Base-by-base conservation (phyloP, 169 alveolate genomes). In the Plasmodium relictum region DNA sequence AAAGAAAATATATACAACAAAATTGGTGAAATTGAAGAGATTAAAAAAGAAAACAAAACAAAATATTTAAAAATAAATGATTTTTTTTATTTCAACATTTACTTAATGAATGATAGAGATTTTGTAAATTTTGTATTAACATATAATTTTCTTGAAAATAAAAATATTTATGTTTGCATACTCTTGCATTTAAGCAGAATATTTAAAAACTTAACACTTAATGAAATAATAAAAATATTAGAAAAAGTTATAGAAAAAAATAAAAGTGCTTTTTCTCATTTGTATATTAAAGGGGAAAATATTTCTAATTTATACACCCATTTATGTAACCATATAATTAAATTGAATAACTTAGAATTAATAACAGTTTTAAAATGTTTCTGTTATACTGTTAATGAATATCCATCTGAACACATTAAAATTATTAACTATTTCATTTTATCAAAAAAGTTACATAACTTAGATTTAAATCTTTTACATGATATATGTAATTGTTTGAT, bases 91-190 rank as follows among this genome's bases (percentile, higher is more conserved):
- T 76, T 63, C 16, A 76, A 76, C 10, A 50, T 76, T 7, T 76
- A 61, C n/a, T 52, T 76, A 45, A 56, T 76, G 22, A 41, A 48
- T 10, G 68, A 58, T 6, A 45, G 54, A 18, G 76, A 76, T 10
- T 76, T 76, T 20, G 78, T 76, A 5, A 76, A 54, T 50, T 68
- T 76, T 24, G 74, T 68, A 3, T 63, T 69, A 48, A 44, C 9
- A 24, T 63, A 62, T 56, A 76, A 42, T 22, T 63, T 76, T 31
- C 44, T 39, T 37, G 89, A 76, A 76, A 76, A 76, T 39, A 76
- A 76, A 56, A 76, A 76, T 14, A 76, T 76, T 20, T 76, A 76
- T 56, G 89, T 69, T 8, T 76, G 69, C 52, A 61, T 76, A 45
- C 52, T 76, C 6, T 26, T 76, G 37, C 89, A 76, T 20, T 68